phyloP scores from a whole-genome alignment of 495 filamentous ascomycete genomes.

The Sporormia fimetaria region DNA sequence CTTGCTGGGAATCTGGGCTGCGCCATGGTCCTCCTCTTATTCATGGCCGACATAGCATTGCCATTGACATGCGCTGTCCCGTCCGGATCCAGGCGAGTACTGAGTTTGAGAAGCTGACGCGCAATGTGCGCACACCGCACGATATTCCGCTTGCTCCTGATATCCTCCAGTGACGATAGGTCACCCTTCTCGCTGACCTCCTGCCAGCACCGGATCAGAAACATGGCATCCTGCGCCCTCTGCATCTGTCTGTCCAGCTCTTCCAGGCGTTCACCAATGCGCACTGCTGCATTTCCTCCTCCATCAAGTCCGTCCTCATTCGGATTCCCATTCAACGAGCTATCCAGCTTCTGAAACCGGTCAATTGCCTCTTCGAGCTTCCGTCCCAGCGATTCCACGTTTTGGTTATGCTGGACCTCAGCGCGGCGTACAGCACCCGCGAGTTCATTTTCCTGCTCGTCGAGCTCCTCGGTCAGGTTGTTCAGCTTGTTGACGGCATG shows the following conservation, averaged over 20 bases:
- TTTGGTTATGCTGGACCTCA: constrained; percentile 83
- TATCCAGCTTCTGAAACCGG: constrained; percentile 79
- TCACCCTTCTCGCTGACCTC: constrained; percentile 80
- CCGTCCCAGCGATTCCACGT: constrained; percentile 66
- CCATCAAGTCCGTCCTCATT: constrained; percentile 42
- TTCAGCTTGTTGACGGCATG: constrained; percentile 68
- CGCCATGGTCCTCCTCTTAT: constrained; percentile 40
- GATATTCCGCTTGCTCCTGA: constrained; percentile 71
- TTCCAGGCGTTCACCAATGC: constrained; percentile 86
- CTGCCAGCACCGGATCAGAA: constrained; percentile 90
- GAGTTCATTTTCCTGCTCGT: constrained; percentile 77
- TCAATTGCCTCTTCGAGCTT: constrained; percentile 87
- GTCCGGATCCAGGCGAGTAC: constrained; percentile 64
- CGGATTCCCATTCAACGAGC: constrained; percentile 50
- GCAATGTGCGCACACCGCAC: constrained; percentile 84
- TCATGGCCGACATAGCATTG: constrained; percentile 31
- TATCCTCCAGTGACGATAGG: constrained; percentile 66
- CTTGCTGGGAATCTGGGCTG: constrained; percentile 51
- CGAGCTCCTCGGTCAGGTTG: constrained; percentile 73
- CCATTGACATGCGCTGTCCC: constrained; percentile 53
- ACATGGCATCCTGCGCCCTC: constrained; percentile 83
- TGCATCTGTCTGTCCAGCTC: constrained; percentile 85
- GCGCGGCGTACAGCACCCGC: constrained; percentile 79
- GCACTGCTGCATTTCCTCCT: constrained; percentile 77
- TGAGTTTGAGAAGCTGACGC: constrained; percentile 76